Evolutionary conservation across 441 rosid genomes (phyloP), one percentile per base, ranked within the genome.

Genomic region (Breynia disticha): DNA sequence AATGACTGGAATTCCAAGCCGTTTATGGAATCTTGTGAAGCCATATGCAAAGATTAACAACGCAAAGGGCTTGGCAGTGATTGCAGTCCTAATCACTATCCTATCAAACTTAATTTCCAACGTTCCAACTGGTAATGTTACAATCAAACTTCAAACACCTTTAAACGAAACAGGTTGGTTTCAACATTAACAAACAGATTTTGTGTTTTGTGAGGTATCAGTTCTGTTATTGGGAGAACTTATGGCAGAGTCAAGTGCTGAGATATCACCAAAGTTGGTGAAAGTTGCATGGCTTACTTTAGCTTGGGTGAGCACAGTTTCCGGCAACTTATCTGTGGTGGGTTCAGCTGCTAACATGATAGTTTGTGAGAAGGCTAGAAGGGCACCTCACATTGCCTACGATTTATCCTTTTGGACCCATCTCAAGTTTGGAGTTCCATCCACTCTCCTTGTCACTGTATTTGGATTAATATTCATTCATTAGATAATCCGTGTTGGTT

Each of bases 281-380:
- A 85, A 71, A 67, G 85, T 73, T 74, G 80, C 95, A 7, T 90
- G 96, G 96, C 69, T 87, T 18, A 59, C 84, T 46, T 67, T 86
- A 54, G 87, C 95, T 0, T 85, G 96, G 95, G 96, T 81, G 38
- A 84, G 96, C 66, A 79, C 90, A 0, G 79, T 87, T n/a, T 83
- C 88, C 0, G 95, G 96, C 9, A 90, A 87, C 76, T 68, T 87
- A 35, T 76, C 96, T 0, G 74, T 87, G 28, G 44, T 83, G 20
- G 96, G 93, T 1, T 85, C 90, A 19, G 90, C 96, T 0, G 95
- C 95, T 6, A 90, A 87, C 69, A 63, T 87, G 78, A 87, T 87
- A 38, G 90, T 87, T 32, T 81, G 98, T 16, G 98, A 90, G 65
- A 88, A 85, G 76, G 96, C 98, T 57, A 72, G 76, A 11, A 64